Conservation (phyloP, 306 rosid species). For the Glycine tomentella region DNA sequence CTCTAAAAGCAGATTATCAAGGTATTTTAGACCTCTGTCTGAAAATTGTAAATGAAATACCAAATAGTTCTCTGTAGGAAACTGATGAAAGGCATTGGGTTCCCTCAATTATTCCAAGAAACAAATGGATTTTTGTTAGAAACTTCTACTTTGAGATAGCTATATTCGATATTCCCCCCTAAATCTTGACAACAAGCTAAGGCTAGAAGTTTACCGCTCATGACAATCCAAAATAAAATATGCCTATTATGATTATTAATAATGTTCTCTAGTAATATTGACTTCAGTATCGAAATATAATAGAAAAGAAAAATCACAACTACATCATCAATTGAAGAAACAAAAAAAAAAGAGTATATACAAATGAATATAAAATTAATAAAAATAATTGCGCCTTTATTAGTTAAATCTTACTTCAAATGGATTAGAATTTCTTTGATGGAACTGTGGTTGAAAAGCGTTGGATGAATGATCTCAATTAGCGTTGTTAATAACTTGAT, state of each 20-base stretch:
- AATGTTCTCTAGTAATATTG: too few species aligned
- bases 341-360: not conserved
- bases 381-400: not conserved
- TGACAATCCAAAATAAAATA: too few species aligned
- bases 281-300: not conserved
- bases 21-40: not conserved
- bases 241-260: too few species aligned
- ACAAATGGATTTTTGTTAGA: not conserved
- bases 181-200: too few species aligned
- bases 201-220: too few species aligned
- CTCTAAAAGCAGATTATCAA: not conserved
- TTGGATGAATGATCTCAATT: not conserved
- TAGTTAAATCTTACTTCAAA: not conserved
- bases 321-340: not conserved
- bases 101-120: not conserved
- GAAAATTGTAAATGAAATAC: too few species aligned
- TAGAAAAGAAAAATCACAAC: not conserved
- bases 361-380: not conserved
- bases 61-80: not conserved
- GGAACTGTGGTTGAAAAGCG: not conserved
- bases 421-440: not conserved
- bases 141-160: too few species aligned
- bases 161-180: too few species aligned
- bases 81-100: not conserved
- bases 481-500: not conserved